These are phyloP conservation scores for Eucalyptus pauciflora DNA, from an alignment of 345 rosid genomes.

Conservation along the genomic window DNA sequence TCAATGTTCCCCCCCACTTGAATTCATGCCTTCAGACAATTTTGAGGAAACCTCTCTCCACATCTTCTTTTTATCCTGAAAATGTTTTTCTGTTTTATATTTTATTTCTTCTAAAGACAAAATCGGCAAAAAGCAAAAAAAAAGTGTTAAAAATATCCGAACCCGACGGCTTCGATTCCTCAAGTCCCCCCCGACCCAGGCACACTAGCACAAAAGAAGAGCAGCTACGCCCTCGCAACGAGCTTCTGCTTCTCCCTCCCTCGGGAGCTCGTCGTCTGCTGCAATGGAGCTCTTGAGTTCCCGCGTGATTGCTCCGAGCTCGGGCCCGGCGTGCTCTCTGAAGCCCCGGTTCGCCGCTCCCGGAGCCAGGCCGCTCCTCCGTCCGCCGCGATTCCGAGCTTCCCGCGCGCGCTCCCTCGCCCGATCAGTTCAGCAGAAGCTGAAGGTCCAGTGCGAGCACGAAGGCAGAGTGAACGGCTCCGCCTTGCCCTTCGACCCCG, in stretches of 20 bases:
- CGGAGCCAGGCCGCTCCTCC: neutral
- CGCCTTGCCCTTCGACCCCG: slow-evolving; percentile 32
- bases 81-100: rapidly evolving
- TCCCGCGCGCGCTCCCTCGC: slow-evolving; percentile 13
- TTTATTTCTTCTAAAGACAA: neutral
- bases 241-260: neutral
- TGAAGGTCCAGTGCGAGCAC: slow-evolving; percentile 33
- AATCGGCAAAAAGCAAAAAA: neutral
- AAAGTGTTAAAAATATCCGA: neutral
- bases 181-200: neutral
- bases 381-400: neutral
- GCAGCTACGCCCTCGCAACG: neutral
- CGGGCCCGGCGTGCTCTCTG: neutral
- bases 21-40: neutral
- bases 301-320: neutral
- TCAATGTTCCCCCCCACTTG: neutral
- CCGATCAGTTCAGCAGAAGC: slow-evolving; percentile 9
- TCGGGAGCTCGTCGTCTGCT: neutral
- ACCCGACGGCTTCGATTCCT: neutral
- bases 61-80: neutral
- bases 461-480: slow-evolving; percentile 47
- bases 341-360: neutral
- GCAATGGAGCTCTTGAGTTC: neutral
- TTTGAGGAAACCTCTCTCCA: neutral
- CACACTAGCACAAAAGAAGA: neutral